Base-by-base conservation (phyloP, 2,329 filamentous ascomycete genomes). In the Pseudocercospora pini-densiflorae region DNA sequence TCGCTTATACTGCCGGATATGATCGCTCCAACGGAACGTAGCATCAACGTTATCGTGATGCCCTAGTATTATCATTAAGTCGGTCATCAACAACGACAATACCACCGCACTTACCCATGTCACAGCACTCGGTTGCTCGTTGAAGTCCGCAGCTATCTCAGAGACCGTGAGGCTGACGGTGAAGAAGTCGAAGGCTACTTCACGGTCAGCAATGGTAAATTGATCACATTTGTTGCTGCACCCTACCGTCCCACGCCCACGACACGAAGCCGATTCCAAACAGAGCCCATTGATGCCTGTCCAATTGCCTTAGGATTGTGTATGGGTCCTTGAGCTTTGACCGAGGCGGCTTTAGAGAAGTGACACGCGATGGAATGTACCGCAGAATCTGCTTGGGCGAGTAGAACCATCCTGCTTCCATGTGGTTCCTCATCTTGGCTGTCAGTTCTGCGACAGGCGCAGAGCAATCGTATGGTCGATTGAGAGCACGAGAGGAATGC, bases 241-340 rank as follows among this genome's bases (percentile, higher is more conserved):
- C n/a, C n/a, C n/a, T n/a, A 57, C 43, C 82, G 73, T 89, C 87
- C 86, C 86, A 88, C 0, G 84, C 85, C 86, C 87, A 80, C 9
- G 62, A 71, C 6, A 62, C 61, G n/a, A 69, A 66, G 29, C 63
- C 66, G n/a, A 71, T 65, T 40, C 64, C 43, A 69, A 76, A 76
- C 75, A 77, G 71, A 29, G 72, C 69, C 75, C 75, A 77, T 62
- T 77, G 75, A 43, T 77, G 75, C 16, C 68, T 55, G 61, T 77
- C 71, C 5, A 77, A 70, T 9, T 76, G 72, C 10, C 65, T 33
- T 14, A 77, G 66, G 45, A 77, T 70, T n/a, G 63, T 33, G 21
- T 71, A 68, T 1, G 75, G 75, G 24, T 76, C 74, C 63, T 72
- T 72, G 24, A 77, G 62, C 54, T 70, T 65, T 8, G 72, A 58